Evolutionary conservation across 2,329 filamentous ascomycete genomes (phyloP), one percentile per base, ranked within the genome.

Genomic region (Sporothrix pallida): DNA sequence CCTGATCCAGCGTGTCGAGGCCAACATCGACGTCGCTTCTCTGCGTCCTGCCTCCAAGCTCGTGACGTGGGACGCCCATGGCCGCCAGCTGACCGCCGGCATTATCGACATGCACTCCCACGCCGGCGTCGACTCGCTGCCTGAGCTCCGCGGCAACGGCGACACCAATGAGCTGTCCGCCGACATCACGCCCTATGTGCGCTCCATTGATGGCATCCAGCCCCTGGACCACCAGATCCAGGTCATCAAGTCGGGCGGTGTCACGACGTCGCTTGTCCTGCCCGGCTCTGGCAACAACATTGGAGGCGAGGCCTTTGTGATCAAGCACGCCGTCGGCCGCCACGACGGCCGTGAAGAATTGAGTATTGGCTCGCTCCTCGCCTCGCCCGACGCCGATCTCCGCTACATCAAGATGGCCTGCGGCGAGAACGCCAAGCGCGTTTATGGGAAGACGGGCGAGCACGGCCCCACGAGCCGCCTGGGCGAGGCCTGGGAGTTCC

Each of bases 391-490:
- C 58, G 84, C 85, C 74, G 91, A 90, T 87, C 74, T 76, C 54
- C 85, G 91, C 23, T 93, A 91, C 80, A 91, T 93, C 85, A 93
- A 93, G 82, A 93, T 93, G 90, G 91, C 91, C 0, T 93, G 90
- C 76, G 91, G 91, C 50, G 91, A 93, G 81, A 93, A 93, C 77
- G 83, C 90, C 1, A 92, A 92, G 82, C 82, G 85, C 0, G 82
- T 89, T 0, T 91, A 92, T 74, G 89, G 89, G 10, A 83, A 83
- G 63, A 78, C 82, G 4, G 88, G 88, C 31, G 83, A 85, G 70
- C 83, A 83, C 63, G 87, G 87, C 0, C 89, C 89, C 0, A 84
- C 84, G 72, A 91, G 88, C 75, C 84, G 91, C 1, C 82, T 93
- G 78, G 91, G 91, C 9, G 90, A 93, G 81, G 90, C 90, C 67